phyloP scores from a whole-genome alignment of 768 basidiomycete genomes.

The Amanita subjunquillea region DNA sequence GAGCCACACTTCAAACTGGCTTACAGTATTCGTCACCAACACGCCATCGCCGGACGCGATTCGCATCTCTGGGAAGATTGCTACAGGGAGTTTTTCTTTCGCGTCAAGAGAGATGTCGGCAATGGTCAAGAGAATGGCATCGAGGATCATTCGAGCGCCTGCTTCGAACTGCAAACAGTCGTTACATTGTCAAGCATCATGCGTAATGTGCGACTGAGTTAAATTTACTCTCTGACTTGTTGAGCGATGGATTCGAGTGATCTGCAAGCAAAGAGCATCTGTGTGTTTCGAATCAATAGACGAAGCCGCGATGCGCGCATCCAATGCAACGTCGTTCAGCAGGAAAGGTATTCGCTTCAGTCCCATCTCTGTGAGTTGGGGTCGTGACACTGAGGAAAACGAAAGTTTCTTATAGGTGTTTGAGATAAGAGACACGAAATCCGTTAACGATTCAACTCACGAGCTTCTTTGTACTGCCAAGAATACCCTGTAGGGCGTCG shows the following conservation, averaged over 20 bases:
- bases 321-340: no score
- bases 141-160: no score
- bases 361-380: neutral
- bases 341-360: no score
- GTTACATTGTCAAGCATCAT: neutral
- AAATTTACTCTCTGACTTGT: neutral
- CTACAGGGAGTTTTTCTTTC: conserved; percentile 5
- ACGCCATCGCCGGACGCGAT: no score
- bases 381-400: conserved; percentile 1
- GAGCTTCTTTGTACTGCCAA: neutral
- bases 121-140: conserved; percentile 7
- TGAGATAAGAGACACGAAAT: neutral
- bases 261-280: no score
- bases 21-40: no score
- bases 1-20: no score
- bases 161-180: neutral
- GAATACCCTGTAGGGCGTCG: neutral
- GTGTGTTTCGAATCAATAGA: no score
- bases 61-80: conserved; percentile 8
- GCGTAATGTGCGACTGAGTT: neutral
- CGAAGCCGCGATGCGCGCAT: no score
- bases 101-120: conserved; percentile 5
- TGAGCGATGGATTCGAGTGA: no score
- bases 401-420: neutral
- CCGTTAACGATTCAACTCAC: no score